Evolutionary conservation across 139 green algal species (phyloP), one percentile per base, ranked within the genome.

Genomic region (Chlamydomonas schloesseri): DNA sequence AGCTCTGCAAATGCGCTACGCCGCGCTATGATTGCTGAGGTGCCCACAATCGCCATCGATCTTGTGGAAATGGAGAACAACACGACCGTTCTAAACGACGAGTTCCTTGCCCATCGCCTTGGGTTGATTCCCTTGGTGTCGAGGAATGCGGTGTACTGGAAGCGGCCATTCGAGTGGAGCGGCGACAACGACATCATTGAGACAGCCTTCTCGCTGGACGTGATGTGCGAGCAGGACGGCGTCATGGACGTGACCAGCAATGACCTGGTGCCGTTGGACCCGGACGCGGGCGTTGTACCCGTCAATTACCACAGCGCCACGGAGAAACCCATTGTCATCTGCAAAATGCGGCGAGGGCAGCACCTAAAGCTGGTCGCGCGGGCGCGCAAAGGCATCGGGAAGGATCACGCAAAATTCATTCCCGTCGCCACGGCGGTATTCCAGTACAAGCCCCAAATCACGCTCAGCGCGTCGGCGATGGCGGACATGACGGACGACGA

Each of bases 401-500:
- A 99, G 87, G 98, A 99, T 90, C 98, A 99, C 84, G 98, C 98
- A 29, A 99, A 99, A 91, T 99, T 96, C 95, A 96, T 96, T 28
- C 98, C 98, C 10, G 96, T 98, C 31, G 96, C 97, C 15, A 99
- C 97, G 29, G 96, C 92, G 11, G 88, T 91, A 18, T 98, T 96
- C 87, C 91, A 93, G 74, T 93, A 93, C 87, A 90, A 97, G 86
- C 95, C 97, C 4, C 93, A 97, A 34, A 99, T 99, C 75, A 90
- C 67, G 55, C 96, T 99, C 73, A 97, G 98, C 86, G 65, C 85
- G 42, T 70, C 77, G 9, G 73, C 97, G 15, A 92, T 97, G 91
- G 88, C 91, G 28, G 94, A 91, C 50, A 88, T 99, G 46, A 94
- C 92, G 64, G 93, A 96, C 57, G 89, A 93, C 33, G 89, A 99